phyloP scores from a whole-genome alignment of 768 basidiomycete genomes.

The Auricularia sp. region DNA sequence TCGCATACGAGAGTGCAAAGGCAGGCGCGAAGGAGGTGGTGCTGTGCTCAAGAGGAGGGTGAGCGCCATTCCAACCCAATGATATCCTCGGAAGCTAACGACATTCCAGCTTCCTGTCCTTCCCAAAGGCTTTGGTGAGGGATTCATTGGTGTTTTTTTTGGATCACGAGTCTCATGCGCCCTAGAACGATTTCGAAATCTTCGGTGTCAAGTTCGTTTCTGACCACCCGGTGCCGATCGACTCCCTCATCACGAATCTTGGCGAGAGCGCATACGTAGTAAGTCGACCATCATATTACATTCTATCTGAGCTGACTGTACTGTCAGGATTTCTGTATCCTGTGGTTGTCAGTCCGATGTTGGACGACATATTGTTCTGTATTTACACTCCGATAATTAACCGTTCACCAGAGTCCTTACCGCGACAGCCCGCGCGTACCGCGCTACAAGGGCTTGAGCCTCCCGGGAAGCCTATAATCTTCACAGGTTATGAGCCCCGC shows the following conservation, averaged over 20 bases:
- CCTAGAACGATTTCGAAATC: conserved; percentile 43
- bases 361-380: too few species aligned
- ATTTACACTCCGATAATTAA: too few species aligned
- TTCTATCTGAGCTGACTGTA: background rate
- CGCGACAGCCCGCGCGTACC: too few species aligned
- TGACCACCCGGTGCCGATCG: conserved; percentile 31
- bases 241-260: conserved; percentile 46
- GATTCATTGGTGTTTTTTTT: background rate
- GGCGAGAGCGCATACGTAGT: conserved; percentile 45
- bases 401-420: too few species aligned
- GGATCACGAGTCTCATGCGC: background rate
- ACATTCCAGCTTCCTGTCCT: conserved; percentile 37
- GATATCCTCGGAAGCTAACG: background rate
- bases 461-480: too few species aligned
- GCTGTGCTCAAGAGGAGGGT: conserved; percentile 44
- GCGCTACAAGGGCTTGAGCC: too few species aligned
- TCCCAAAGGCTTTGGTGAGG: conserved; percentile 44
- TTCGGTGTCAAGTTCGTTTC: conserved; percentile 38
- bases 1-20: conserved; percentile 40
- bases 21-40: conserved; percentile 41
- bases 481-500: too few species aligned
- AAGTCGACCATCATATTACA: conserved; percentile 11
- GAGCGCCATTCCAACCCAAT: background rate
- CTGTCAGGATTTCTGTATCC: too few species aligned
- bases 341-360: too few species aligned